These are phyloP conservation scores for Ceratobasidium sp. DNA, from an alignment of 1,284 basidiomycete species.

Conservation along the genomic window DNA sequence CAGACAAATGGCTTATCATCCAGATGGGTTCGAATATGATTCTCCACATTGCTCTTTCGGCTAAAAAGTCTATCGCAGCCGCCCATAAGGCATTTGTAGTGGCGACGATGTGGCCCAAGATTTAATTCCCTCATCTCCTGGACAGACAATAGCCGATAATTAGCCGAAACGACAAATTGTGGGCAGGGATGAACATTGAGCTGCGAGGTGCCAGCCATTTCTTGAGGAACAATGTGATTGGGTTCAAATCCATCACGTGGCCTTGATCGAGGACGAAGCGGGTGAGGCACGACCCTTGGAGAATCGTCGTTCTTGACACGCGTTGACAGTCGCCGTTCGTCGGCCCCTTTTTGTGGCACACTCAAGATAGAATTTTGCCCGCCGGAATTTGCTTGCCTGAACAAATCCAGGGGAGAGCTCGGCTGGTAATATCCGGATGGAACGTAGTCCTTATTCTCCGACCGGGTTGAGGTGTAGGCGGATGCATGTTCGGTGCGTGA, in stretches of 20 bases:
- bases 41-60: slow-evolving; percentile 54
- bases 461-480: not conserved
- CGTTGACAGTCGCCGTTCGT: not conserved
- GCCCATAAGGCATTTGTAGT: slow-evolving; percentile 53
- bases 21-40: slow-evolving; percentile 57
- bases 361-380: not conserved
- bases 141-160: not conserved
- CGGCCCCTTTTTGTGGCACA: not conserved
- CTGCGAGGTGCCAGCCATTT: too few species aligned
- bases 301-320: not conserved
- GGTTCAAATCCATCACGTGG: slow-evolving; percentile 11
- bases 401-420: too few species aligned
- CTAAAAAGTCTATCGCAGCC: slow-evolving; percentile 54
- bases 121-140: not conserved
- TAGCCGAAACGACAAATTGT: too few species aligned
- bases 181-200: too few species aligned
- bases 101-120: slow-evolving; percentile 1
- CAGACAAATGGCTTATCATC: slow-evolving; percentile 57
- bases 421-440: too few species aligned
- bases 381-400: not conserved
- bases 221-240: too few species aligned
- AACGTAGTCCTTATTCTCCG: not conserved
- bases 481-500: not conserved
- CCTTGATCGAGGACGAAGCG: slow-evolving; percentile 22
- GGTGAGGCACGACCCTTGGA: not conserved